Evolutionary conservation across 1,284 basidiomycete species (phyloP).

Genomic region (Leccinum griseonigrum): DNA sequence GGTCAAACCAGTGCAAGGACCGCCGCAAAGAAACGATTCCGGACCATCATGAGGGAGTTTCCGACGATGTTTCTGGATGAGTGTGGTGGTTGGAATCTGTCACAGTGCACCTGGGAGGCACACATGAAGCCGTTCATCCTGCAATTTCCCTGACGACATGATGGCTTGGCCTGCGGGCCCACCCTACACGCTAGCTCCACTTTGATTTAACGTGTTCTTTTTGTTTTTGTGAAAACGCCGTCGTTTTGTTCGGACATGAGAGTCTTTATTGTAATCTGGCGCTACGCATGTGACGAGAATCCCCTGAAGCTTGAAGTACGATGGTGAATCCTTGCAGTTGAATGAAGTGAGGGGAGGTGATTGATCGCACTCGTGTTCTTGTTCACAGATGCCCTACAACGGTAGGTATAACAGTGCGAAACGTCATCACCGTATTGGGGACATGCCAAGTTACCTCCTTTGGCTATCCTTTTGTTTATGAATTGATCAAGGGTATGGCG

Average conservation of each 20-base stretch:
- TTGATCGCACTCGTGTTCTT: slow-evolving; percentile 9
- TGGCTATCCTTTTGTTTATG: background rate
- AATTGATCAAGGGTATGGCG: background rate
- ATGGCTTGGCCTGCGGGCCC: background rate
- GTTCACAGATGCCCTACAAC: background rate
- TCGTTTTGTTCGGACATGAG: slow-evolving; percentile 24
- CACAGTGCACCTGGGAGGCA: slow-evolving; percentile 58
- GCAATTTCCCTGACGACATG: slow-evolving; percentile 50
- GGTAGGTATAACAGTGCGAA: background rate
- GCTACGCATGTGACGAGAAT: slow-evolving; percentile 3
- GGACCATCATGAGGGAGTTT: slow-evolving; percentile 36
- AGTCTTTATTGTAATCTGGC: slow-evolving; percentile 6
- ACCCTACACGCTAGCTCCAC: slow-evolving; percentile 2
- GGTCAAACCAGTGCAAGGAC: slow-evolving; percentile 13
- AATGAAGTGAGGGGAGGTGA: slow-evolving; percentile 9
- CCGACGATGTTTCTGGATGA: slow-evolving; percentile 34
- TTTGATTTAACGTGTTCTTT: slow-evolving; percentile 3
- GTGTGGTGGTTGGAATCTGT: slow-evolving; percentile 51
- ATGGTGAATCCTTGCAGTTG: background rate
- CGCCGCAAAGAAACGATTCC: slow-evolving; percentile 24
- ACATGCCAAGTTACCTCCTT: background rate
- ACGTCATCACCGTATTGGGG: background rate
- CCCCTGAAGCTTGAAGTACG: slow-evolving; percentile 6
- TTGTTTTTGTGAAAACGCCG: slow-evolving; percentile 9
- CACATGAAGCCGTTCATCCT: slow-evolving; percentile 62